Evolutionary conservation across 495 filamentous ascomycete genomes (phyloP).

Genomic region (Neurospora sublineolata): DNA sequence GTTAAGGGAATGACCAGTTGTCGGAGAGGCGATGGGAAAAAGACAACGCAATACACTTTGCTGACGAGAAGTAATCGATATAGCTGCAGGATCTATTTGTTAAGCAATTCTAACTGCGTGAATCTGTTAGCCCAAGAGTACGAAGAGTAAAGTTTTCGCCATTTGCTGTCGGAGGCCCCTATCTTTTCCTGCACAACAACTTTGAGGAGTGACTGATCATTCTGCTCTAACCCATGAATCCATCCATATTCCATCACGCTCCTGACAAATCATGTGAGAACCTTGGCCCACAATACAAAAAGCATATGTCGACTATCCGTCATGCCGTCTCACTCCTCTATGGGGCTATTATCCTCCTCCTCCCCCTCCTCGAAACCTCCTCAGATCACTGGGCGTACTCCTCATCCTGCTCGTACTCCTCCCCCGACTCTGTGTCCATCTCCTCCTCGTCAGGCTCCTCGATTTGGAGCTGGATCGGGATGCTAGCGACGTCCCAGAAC

Average conservation of each 20-base stretch:
- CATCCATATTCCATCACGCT: background rate
- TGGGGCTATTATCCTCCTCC: background rate
- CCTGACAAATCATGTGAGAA: background rate
- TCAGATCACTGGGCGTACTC: background rate
- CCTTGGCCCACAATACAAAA: background rate
- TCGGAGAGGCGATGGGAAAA: no score
- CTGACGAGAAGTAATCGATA: no score
- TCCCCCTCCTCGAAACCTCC: background rate
- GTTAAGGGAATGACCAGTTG: no score
- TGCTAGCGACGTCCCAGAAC: background rate
- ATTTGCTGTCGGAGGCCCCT: background rate
- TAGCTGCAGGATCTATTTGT: no score
- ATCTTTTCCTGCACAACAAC: background rate
- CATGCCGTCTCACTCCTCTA: background rate
- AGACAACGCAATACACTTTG: no score
- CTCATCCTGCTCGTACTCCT: background rate
- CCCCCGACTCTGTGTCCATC: background rate
- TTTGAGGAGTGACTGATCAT: background rate
- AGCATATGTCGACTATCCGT: background rate
- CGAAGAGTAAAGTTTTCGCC: no score
- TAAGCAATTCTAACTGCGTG: no score
- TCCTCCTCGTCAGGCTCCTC: background rate
- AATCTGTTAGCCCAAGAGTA: no score
- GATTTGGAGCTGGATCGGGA: background rate
- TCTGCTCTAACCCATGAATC: background rate